phyloP scores from a whole-genome alignment of 2,329 filamentous ascomycete species.

The Esteya vermicola region DNA sequence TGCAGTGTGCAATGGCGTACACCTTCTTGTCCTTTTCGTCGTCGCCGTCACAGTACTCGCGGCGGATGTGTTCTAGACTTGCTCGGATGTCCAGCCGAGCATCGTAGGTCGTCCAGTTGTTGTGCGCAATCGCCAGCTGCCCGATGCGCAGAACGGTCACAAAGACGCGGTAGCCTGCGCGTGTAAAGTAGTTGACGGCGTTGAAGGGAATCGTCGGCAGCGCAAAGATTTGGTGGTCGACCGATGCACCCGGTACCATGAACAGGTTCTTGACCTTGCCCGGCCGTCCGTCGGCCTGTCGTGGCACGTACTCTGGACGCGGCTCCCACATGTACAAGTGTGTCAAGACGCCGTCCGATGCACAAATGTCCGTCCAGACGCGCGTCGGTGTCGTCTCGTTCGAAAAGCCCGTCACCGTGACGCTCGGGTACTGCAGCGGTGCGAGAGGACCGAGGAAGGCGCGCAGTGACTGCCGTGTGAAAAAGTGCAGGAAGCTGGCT shows the following conservation, averaged over 20 bases:
- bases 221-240: slow-evolving; percentile 49
- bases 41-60: slow-evolving; percentile 17
- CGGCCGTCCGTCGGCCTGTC: slow-evolving; percentile 8
- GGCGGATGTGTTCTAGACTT: slow-evolving; percentile 36
- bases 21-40: too few relatives aligned
- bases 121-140: slow-evolving; percentile 31
- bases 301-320: slow-evolving; percentile 23
- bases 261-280: slow-evolving; percentile 34
- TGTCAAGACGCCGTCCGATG: slow-evolving; percentile 36
- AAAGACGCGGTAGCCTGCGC: slow-evolving; percentile 46
- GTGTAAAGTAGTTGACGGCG: slow-evolving; percentile 47
- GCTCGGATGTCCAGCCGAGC: slow-evolving; percentile 44
- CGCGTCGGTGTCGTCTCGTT: slow-evolving; percentile 32
- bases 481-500: slow-evolving; percentile 38
- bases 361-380: slow-evolving; percentile 29
- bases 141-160: slow-evolving; percentile 44
- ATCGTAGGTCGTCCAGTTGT: slow-evolving; percentile 45
- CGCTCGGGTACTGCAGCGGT: slow-evolving; percentile 38
- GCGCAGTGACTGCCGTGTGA: slow-evolving; percentile 35
- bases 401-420: slow-evolving; percentile 32
- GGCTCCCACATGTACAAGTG: slow-evolving; percentile 45
- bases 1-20: slow-evolving; percentile 48
- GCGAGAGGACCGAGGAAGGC: slow-evolving; percentile 41
- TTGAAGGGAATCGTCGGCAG: slow-evolving; percentile 50
- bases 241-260: slow-evolving; percentile 47